These are phyloP conservation scores for Nicotiana knightiana DNA, from an alignment of 257 asterid species.

Conservation along the genomic window DNA sequence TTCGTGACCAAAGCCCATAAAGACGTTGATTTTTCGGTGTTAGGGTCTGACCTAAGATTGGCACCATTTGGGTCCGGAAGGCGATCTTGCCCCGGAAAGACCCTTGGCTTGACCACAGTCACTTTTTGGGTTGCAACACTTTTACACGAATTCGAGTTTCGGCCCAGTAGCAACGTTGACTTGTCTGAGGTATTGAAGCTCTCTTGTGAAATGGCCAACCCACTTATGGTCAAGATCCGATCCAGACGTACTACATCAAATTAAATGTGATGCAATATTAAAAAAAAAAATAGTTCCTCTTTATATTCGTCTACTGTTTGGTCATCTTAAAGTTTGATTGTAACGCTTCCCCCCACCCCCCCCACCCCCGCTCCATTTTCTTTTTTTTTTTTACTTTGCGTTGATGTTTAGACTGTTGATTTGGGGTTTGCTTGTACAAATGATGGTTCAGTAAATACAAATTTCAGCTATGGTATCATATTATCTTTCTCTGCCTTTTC, in stretches of 20 bases:
- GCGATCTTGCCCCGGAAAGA: slow-evolving; percentile 75
- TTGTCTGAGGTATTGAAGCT: slow-evolving; percentile 41
- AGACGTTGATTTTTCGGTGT: slow-evolving; percentile 21
- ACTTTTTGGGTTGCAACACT: slow-evolving; percentile 64
- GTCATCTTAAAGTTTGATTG: background rate
- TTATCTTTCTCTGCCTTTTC: no score
- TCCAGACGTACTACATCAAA: background rate
- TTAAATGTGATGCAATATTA: background rate
- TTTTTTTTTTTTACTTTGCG: background rate
- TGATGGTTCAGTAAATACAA: background rate
- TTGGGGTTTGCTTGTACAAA: background rate
- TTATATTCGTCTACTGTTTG: background rate
- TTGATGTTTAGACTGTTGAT: background rate
- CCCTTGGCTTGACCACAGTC: slow-evolving; percentile 54
- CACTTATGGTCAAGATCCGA: slow-evolving; percentile 5
- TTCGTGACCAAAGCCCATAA: slow-evolving; percentile 18
- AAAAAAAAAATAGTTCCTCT: background rate
- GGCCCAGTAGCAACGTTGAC: slow-evolving; percentile 18
- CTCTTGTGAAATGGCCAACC: slow-evolving; percentile 17
- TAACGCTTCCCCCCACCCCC: background rate
- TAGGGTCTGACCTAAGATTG: slow-evolving; percentile 63
- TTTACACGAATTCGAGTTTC: slow-evolving; percentile 45
- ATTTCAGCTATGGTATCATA: background rate
- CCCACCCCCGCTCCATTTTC: no score
- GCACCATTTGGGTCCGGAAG: slow-evolving; percentile 91